A percentile compares a stretch with the other conserved stretches of the same genome.
Evolutionary conservation across 1,284 basidiomycete species (phyloP).

Genomic region (Tilletia walkeri): DNA sequence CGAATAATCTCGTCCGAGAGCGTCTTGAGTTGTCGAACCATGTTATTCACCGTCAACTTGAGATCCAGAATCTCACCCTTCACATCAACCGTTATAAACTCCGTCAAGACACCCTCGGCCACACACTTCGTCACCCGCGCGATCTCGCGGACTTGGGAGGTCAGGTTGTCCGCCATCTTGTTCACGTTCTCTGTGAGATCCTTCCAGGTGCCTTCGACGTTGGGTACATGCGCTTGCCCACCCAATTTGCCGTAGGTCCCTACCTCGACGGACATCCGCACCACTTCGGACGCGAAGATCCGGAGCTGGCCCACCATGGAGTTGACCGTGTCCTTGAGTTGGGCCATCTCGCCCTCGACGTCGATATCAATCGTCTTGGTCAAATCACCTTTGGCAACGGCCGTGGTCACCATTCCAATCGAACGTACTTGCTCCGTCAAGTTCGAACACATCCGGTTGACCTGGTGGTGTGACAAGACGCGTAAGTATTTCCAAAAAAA

Average conservation of each 20-base stretch:
- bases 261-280: slow-evolving; percentile 56
- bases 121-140: slow-evolving; percentile 62
- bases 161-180: slow-evolving; percentile 58
- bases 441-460: slow-evolving; percentile 88
- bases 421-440: slow-evolving; percentile 89
- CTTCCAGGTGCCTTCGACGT: slow-evolving; percentile 59
- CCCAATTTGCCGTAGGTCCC: slow-evolving; percentile 55
- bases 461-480: slow-evolving; percentile 58
- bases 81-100: slow-evolving; percentile 89
- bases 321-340: slow-evolving; percentile 80
- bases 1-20: slow-evolving; percentile 61
- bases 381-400: slow-evolving; percentile 67
- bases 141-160: slow-evolving; percentile 54
- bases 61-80: slow-evolving; percentile 95
- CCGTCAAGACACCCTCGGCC: slow-evolving; percentile 82
- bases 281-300: slow-evolving; percentile 74
- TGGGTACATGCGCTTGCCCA: slow-evolving; percentile 55
- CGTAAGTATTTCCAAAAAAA: neutral
- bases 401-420: slow-evolving; percentile 87
- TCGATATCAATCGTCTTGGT: slow-evolving; percentile 64
- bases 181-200: slow-evolving; percentile 58
- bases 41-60: slow-evolving; percentile 61
- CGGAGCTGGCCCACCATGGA: slow-evolving; percentile 83
- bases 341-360: slow-evolving; percentile 88
- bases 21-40: slow-evolving; percentile 53